Conservation (phyloP, 1,284 basidiomycete species). For the Ceratobasidium papillatum region DNA sequence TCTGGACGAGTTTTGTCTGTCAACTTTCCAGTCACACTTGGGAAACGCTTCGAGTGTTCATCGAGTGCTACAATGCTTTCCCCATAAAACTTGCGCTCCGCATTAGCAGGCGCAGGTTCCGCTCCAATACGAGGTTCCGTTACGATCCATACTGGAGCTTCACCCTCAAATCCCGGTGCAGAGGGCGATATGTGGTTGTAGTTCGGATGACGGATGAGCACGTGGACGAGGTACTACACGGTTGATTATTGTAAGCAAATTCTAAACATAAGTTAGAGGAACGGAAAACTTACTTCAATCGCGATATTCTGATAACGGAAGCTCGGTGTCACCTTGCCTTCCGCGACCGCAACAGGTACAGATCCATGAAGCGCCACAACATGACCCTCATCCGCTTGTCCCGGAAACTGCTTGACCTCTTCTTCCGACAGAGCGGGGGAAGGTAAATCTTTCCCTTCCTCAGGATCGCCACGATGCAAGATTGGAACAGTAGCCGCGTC, state of each 20-base stretch:
- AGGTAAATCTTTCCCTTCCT: conserved; percentile 55
- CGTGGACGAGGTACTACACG: conserved; percentile 29
- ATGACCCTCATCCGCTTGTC: conserved; percentile 60
- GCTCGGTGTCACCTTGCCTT: conserved; percentile 3
- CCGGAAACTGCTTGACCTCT: conserved; percentile 54
- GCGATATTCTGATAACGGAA: conserved; percentile 34
- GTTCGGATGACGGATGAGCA: conserved; percentile 8
- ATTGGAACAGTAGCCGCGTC: background rate
- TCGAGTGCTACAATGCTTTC: background rate
- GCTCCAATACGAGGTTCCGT: background rate
- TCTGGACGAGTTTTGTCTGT: background rate
- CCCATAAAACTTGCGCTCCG: background rate
- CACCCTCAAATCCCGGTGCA: conserved; percentile 27
- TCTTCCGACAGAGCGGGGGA: background rate
- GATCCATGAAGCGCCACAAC: conserved; percentile 14
- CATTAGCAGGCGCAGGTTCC: background rate
- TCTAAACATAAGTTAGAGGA: background rate
- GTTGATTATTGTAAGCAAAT: background rate
- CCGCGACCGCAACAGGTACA: background rate
- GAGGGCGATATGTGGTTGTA: conserved; percentile 19
- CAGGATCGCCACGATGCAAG: background rate
- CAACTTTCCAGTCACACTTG: background rate
- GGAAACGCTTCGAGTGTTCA: background rate
- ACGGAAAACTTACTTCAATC: conserved; percentile 7
- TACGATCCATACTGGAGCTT: conserved; percentile 29